Evolutionary conservation across 1,139 yeast genomes (phyloP), one percentile per base, ranked within the genome.

Genomic region (Chernovozyma sophiae-reginae): DNA sequence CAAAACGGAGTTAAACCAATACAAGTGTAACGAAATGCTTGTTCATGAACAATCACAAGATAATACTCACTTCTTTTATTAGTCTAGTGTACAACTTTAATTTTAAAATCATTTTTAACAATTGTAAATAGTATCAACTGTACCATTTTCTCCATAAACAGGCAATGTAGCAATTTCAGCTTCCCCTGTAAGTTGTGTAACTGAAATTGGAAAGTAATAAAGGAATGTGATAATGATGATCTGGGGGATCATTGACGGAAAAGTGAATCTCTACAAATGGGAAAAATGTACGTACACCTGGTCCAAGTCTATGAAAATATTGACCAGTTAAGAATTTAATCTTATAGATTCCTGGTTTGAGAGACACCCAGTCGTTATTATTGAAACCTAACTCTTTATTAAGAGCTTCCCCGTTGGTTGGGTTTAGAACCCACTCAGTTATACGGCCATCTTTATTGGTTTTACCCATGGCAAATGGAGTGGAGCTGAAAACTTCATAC

Each of bases 161-260:
- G n/a, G n/a, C n/a, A n/a, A n/a, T n/a, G n/a, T n/a, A n/a, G n/a
- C n/a, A n/a, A 20, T 10, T 10, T 20, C 23, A 81, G 49, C 85
- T 78, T 3, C 97, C 97, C 44, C 96, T 74, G 61, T 89, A 89
- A 0, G 96, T 89, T 13, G 95, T 78, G 62, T 87, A 89, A 32
- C 95, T 83, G 58, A 81, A 85, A 54, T 86, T 86, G 31, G 95
- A 80, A 39, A 89, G 66, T 39, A 89, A 68, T 45, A 89, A 63
- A 0, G 97, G 97, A 39, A 89, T 81, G 55, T 89, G 97, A 59
- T 86, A 89, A 58, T 89, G 96, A 28, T 74, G 63, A 45, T 81
- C 89, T 0, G 90, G 82, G 0, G 84, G 82, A 44, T 71, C 65
- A 10, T 71, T 72, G 5, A 87, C 76, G 31, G 72, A 73, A 53